Percentiles rank a stretch among this genome's conserved stretches.
Conservation (phyloP, 1,284 basidiomycete genomes). For the Garcileccinum viscosum region DNA sequence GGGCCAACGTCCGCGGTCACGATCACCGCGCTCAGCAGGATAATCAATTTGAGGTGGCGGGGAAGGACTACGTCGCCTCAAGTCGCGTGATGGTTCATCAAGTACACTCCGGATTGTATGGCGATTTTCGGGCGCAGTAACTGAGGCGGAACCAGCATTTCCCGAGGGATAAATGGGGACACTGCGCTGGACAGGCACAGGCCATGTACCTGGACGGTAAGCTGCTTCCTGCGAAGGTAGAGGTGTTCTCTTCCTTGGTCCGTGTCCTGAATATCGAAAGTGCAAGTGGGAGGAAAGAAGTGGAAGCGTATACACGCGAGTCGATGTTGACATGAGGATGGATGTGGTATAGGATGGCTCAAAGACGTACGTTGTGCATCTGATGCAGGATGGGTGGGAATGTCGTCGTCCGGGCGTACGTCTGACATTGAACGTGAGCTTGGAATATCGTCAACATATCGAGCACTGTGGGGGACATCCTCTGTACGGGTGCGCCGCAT, state of each 20-base stretch:
- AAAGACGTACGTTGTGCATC: slow-evolving; percentile 51
- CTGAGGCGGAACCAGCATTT: neutral
- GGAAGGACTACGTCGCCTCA: slow-evolving; percentile 22
- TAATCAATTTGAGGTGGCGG: slow-evolving; percentile 9
- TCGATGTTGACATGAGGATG: slow-evolving; percentile 39
- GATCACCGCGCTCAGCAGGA: slow-evolving; percentile 23
- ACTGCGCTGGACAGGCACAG: slow-evolving; percentile 21
- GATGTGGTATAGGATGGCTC: slow-evolving; percentile 39
- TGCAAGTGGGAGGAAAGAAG: slow-evolving; percentile 18
- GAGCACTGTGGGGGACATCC: slow-evolving; percentile 17
- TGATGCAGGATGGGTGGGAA: slow-evolving; percentile 24
- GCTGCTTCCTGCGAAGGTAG: slow-evolving; percentile 44
- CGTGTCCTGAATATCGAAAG: slow-evolving; percentile 32
- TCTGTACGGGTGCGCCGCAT: slow-evolving; percentile 29
- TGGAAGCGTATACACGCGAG: slow-evolving; percentile 27
- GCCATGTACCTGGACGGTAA: slow-evolving; percentile 39
- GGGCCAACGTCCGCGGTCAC: slow-evolving; percentile 27
- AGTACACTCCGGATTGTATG: slow-evolving; percentile 1
- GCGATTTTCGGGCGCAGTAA: slow-evolving; percentile 11
- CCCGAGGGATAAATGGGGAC: slow-evolving; percentile 9
- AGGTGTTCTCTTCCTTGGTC: slow-evolving; percentile 40
- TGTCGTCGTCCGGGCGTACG: slow-evolving; percentile 26
- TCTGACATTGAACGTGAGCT: slow-evolving; percentile 23
- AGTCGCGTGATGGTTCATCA: slow-evolving; percentile 13
- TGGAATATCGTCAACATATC: slow-evolving; percentile 27